Evolutionary conservation across 768 basidiomycete genomes (phyloP), one percentile per base, ranked within the genome.

Genomic region (Mycena floridula): DNA sequence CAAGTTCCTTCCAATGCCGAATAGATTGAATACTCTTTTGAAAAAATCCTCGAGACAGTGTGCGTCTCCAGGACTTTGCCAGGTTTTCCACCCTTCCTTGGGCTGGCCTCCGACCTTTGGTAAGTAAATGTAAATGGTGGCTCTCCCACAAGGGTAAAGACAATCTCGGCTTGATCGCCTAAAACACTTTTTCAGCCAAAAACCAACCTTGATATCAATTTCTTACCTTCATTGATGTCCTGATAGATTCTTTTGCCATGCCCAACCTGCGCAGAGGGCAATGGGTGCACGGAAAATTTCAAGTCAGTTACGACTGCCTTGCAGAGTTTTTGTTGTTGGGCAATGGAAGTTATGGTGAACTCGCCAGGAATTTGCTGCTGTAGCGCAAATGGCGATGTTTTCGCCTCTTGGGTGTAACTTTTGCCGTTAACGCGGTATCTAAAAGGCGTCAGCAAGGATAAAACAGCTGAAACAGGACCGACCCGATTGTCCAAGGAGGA

Each of bases 81-180:
- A 32, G 78, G 70, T 52, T 77, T 82, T 40, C 76, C 75, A 24
- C 84, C 82, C 59, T 86, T 87, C 65, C 75, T 80, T 3, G 68
- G 61, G 40, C 70, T 74, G 16, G 81, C 73, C 62, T 90, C 89
- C 2, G 89, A 76, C 38, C 90, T 79, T 60, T 92, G 89, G 64
- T 94, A 94, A 0, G 92, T 93, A 65, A 99, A 97, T 1, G 93
- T 85, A 67, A 97, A 99, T 0, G 96, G 96, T 15, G 96, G 86
- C 59, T 89, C 86, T 37, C 96, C 96, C 25, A 84, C 72, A 43
- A 99, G 76, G 3, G 83, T 82, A 63, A 99, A 97, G 32, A 85
- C 66, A 47, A 99, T 96, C 62, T 93, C 89, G 15, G 95, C 93
- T 69, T 96, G 87, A 57, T 92, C 89, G 44, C 89, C 88, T 89